phyloP scores from a whole-genome alignment of 1,139 yeast genomes.

The Meyerozyma guilliermondii region DNA sequence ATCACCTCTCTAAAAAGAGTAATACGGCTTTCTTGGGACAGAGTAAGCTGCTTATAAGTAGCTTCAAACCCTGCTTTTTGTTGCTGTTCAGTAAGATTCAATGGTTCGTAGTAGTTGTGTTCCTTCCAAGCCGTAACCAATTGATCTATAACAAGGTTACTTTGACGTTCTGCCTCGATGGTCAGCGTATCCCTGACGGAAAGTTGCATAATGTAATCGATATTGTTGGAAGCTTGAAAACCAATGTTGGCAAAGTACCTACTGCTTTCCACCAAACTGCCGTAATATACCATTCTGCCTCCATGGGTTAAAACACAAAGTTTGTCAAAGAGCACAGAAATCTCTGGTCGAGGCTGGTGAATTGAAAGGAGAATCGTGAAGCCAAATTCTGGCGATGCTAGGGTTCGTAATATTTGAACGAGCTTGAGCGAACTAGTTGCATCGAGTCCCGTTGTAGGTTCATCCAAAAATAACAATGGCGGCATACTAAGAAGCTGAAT shows the following conservation, averaged over 20 bases:
- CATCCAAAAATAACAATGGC: constrained; percentile 19
- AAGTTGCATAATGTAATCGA: constrained; percentile 17
- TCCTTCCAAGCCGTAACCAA: constrained; percentile 15
- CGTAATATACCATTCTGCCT: constrained; percentile 19
- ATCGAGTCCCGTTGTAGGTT: constrained; percentile 24
- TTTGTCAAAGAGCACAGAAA: constrained; percentile 17
- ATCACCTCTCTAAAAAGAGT: constrained; percentile 15
- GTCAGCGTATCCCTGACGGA: constrained; percentile 19
- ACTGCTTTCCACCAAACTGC: constrained; percentile 14
- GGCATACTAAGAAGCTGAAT: constrained; percentile 19
- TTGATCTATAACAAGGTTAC: constrained; percentile 11
- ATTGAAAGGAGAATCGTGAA: constrained; percentile 19
- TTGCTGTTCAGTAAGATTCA: constrained; percentile 1
- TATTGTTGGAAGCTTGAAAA: constrained; percentile 5
- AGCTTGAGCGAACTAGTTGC: constrained; percentile 19
- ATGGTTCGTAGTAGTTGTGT: not conserved
- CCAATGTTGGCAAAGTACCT: constrained; percentile 12
- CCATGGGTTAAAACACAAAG: constrained; percentile 20
- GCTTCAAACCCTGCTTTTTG: constrained; percentile 6
- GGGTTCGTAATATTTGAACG: constrained; percentile 14
- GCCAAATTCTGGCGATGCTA: constrained; percentile 20
- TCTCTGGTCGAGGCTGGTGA: constrained; percentile 22
- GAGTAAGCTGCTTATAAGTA: constrained; percentile 8
- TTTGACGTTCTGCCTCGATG: constrained; percentile 11
- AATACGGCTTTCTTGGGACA: constrained; percentile 10